Evolutionary conservation across 2,329 filamentous ascomycete genomes (phyloP), one percentile per base, ranked within the genome.

Genomic region (Penicillium concentricum): DNA sequence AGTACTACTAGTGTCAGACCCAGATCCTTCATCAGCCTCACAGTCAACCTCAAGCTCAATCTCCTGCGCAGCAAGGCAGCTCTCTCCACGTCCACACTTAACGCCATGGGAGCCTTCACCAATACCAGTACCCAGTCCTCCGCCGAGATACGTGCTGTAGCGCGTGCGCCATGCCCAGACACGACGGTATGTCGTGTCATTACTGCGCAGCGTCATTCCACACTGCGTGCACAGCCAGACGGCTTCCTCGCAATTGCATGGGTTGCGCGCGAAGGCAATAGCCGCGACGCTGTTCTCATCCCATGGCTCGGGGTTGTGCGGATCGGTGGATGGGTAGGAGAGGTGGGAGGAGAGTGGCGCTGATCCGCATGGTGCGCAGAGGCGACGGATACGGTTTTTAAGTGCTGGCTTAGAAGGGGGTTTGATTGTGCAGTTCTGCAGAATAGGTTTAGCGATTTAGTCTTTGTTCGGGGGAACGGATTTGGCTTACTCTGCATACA

Each of bases 151-250:
- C 16, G 81, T 81, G 37, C 87, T 88, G 72, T 96, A 97, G 24
- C 91, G 86, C 39, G 85, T 90, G 49, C 92, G 87, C 92, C 92
- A 97, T 60, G 86, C 89, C 92, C 92, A 97, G 53, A 92, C 90
- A 4, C 83, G 79, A 42, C 80, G 72, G 67, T 88, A 87, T 15
- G 79, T 83, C 5, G 79, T 83, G 61, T 87, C 85, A 13, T 76
- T 76, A 34, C 78, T 78, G 43, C 72, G 72, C 51, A 95, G 85
- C 53, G 84, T 84, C 59, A 88, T 84, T 1, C 92, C 91, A 65
- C 93, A 97, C 1, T 89, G 86, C 61, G 89, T 85, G 74, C 92
- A 97, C 26, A 97, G 84, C 89, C 91, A 97, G 45, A 95, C 85
- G 0, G 69, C 71, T 28, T 76, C 75, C 37, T 76, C 74, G 62